phyloP scores from a whole-genome alignment of 2,329 filamentous ascomycete species.

The Paramyrothecium sp. region DNA sequence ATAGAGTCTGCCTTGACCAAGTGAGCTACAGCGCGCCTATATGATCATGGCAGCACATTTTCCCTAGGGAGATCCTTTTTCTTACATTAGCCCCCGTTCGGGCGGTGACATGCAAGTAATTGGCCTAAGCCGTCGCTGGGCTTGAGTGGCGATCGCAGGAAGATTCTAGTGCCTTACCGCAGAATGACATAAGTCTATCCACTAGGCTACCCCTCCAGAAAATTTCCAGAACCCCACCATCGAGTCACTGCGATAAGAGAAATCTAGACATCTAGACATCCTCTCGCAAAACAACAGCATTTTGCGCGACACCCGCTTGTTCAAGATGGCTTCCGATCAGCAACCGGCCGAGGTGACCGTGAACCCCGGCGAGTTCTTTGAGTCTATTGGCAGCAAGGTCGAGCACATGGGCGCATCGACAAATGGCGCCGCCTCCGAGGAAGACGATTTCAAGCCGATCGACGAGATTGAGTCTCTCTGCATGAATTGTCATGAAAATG shows the following conservation, averaged over 20 bases:
- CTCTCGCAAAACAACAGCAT: conserved; percentile 10
- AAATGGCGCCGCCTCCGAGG: conserved; percentile 28
- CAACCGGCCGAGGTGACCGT: conserved; percentile 33
- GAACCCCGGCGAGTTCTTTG: conserved; percentile 54
- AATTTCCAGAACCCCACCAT: conserved; percentile 26
- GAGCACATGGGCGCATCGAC: conserved; percentile 44
- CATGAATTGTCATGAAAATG: conserved; percentile 83
- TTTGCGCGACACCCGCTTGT: conserved; percentile 9
- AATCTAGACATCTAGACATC: not conserved
- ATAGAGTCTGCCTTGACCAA: no score
- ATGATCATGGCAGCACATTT: no score
- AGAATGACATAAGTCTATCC: conserved; percentile 24
- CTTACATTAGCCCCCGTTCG: no score
- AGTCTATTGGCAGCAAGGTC: conserved; percentile 61
- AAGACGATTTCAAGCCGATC: conserved; percentile 51
- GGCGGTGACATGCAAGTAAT: no score
- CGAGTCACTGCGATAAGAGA: conserved; percentile 7
- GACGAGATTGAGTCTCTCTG: conserved; percentile 76
- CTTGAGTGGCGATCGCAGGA: not conserved
- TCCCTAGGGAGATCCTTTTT: no score
- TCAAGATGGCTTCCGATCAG: conserved; percentile 41
- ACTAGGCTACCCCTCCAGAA: conserved; percentile 22
- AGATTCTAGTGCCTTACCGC: conserved; percentile 8
- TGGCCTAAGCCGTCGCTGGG: not conserved
- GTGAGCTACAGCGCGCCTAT: no score